Base-by-base conservation (phyloP, 768 basidiomycete species). In the Serendipita sp. region DNA sequence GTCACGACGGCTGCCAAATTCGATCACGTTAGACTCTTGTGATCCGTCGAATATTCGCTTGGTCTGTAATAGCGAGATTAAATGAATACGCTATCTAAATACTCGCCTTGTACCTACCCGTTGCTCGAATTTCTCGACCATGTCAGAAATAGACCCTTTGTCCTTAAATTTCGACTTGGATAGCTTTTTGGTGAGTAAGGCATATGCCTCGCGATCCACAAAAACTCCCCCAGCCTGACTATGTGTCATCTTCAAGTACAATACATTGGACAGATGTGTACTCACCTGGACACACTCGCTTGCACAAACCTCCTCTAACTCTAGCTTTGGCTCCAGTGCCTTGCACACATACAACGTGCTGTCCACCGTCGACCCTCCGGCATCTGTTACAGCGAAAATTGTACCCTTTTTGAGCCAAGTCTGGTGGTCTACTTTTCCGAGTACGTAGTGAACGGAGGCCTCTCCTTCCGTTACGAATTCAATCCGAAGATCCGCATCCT, bases 231-330 rank as follows among this genome's bases (percentile, higher is more conserved):
- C 32, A 5, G 64, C 64, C 56, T 60, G 13, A n/a, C 5, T 5
- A 35, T 16, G 16, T 4, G 48, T 51, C 4, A 51, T 16, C 32
- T 28, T 7, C n/a, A n/a, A n/a, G n/a, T n/a, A n/a, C n/a, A n/a
- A 32, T 35, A 41, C 38, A 41, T 7, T 5, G 8, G 10, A 4
- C 7, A 8, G 5, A n/a, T 37, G 4, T 8, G 13, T 32, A 56
- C 65, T 45, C 16, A 41, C 65, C 54, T 65, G 65, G n/a, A 65
- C 54, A 60, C 65, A 65, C 34, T 65, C 65, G 30, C 65, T 65
- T n/a, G 38, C 54, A 44, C 37, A 37, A 2, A 60, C 65, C 30
- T 65, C 65, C 18, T 65, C 65, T 3, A 65, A 54, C 32, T 13
- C 38, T 3, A 65, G 53, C 30, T 58, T 56, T 4, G 65, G 54